Conservation (phyloP, 2,329 filamentous ascomycete species). For the Cordyceps fumosorosea region DNA sequence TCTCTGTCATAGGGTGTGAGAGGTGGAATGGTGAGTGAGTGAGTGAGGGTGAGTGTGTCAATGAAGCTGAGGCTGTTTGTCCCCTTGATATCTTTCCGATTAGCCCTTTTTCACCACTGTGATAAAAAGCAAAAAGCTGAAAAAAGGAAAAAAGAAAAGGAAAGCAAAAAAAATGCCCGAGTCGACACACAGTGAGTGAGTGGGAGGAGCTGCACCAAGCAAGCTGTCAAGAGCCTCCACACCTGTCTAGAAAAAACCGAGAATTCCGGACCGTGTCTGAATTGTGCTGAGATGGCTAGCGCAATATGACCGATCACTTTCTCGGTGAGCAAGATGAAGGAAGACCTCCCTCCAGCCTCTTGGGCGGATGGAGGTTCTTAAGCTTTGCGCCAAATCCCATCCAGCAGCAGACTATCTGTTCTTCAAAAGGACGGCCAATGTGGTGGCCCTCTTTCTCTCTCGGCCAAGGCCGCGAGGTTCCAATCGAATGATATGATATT, state of each 20-base stretch:
- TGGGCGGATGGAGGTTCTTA: too few species aligned
- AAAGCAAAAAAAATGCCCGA: background rate
- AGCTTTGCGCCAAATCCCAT: too few species aligned
- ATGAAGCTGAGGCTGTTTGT: background rate
- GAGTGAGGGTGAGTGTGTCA: background rate
- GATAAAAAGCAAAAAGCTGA: too few species aligned
- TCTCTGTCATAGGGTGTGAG: background rate
- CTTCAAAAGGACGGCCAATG: background rate
- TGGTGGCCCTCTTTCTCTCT: too few species aligned
- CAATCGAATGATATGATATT: background rate
- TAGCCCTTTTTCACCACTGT: too few species aligned
- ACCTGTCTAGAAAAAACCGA: background rate
- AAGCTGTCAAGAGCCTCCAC: background rate
- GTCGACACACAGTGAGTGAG: background rate
- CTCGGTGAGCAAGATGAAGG: too few species aligned
- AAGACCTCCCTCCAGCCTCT: too few species aligned
- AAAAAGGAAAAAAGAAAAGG: background rate
- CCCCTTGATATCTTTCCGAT: too few species aligned
- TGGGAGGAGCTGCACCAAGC: background rate
- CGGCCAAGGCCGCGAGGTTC: too few species aligned
- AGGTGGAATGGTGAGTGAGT: background rate
- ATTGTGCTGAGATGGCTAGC: background rate
- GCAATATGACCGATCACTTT: slow-evolving; percentile 1
- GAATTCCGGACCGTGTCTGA: background rate
- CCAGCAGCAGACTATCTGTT: too few species aligned